phyloP scores from a whole-genome alignment of 176 grass and related monocot species.

The Rhipidocladum racemiflorum region DNA sequence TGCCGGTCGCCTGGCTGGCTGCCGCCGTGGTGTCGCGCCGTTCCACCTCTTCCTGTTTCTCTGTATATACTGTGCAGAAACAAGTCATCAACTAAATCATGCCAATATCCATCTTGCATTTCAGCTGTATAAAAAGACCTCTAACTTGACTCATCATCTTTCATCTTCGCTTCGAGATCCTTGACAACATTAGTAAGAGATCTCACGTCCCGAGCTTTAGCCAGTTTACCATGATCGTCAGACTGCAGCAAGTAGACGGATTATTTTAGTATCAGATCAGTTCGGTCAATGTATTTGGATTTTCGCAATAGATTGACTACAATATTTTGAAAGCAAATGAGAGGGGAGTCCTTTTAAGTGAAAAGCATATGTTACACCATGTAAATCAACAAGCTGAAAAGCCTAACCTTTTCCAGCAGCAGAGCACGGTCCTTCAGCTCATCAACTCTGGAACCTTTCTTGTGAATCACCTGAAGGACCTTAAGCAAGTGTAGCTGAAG shows the following conservation, averaged over 20 bases:
- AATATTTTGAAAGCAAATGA: neutral
- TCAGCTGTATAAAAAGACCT: neutral
- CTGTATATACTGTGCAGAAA: neutral
- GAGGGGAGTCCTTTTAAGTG: neutral
- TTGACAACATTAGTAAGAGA: constrained; percentile 73
- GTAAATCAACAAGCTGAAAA: constrained; percentile 9
- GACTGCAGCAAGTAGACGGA: constrained; percentile 32
- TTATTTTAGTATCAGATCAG: neutral
- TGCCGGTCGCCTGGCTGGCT: too few relatives aligned
- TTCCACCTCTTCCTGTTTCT: too few relatives aligned
- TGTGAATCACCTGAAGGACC: constrained; percentile 64
- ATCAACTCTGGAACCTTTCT: constrained; percentile 46
- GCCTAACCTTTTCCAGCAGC: constrained; percentile 69
- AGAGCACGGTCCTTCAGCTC: constrained; percentile 48
- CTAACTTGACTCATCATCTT: constrained; percentile 1
- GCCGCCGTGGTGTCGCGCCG: too few relatives aligned
- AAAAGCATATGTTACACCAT: neutral
- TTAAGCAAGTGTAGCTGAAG: constrained; percentile 57
- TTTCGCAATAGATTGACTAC: neutral
- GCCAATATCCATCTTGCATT: neutral
- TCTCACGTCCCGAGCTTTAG: constrained; percentile 54
- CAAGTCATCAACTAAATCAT: constrained; percentile 26
- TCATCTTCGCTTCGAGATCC: constrained; percentile 62
- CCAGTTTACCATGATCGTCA: constrained; percentile 46
- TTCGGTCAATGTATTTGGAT: neutral